Evolutionary conservation across 192 early-diverging fungal genomes (phyloP).

Genomic region (Chytriomyces hyalinus): DNA sequence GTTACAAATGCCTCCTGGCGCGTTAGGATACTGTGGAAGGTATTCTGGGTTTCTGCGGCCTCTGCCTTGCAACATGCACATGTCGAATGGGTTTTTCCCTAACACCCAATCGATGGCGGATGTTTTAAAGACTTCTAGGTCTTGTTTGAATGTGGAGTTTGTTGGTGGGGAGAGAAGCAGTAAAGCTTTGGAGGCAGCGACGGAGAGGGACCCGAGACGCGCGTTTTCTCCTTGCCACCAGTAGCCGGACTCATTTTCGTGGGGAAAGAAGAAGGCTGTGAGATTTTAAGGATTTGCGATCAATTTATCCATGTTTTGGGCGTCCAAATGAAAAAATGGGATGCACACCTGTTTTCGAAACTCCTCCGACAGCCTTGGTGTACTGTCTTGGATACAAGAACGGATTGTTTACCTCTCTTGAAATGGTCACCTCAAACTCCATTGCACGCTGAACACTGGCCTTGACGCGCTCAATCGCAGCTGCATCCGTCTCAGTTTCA

Average conservation of each 20-base stretch:
- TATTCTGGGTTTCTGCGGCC: slow-evolving; percentile 23
- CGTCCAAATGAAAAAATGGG: background rate
- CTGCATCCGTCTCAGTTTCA: slow-evolving; percentile 4
- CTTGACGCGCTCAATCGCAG: background rate
- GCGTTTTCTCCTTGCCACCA: slow-evolving; percentile 32
- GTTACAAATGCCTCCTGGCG: slow-evolving; percentile 23
- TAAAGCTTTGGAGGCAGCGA: slow-evolving; percentile 3
- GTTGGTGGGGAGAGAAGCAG: background rate
- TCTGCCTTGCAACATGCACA: slow-evolving; percentile 26
- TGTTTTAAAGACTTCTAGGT: background rate
- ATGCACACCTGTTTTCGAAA: background rate
- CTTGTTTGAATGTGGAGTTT: background rate
- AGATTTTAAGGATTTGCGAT: too few relatives aligned
- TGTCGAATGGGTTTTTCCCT: slow-evolving; percentile 27
- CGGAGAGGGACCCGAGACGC: slow-evolving; percentile 18
- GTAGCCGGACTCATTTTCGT: slow-evolving; percentile 25
- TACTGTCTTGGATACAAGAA: slow-evolving; percentile 25
- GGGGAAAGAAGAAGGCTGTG: slow-evolving; percentile 21
- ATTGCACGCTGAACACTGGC: background rate
- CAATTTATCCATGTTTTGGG: background rate
- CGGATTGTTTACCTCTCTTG: slow-evolving; percentile 24
- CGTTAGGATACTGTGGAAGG: slow-evolving; percentile 20
- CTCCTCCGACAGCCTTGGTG: slow-evolving; percentile 6
- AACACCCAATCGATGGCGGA: slow-evolving; percentile 20
- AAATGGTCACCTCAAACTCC: slow-evolving; percentile 26